Evolutionary conservation across 176 grass and related monocot species (phyloP).

Genomic region (Poa annua): DNA sequence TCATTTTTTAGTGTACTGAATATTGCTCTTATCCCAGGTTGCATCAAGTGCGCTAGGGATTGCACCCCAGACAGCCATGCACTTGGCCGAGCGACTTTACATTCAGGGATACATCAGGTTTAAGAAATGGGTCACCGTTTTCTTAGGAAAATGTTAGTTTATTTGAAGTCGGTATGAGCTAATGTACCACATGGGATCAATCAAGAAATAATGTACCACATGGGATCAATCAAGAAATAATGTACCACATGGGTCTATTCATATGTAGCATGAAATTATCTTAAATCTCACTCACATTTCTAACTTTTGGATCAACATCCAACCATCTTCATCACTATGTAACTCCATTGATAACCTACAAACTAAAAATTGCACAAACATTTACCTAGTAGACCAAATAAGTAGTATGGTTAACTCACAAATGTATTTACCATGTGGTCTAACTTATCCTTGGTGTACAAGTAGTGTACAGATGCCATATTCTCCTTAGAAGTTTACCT

Average conservation of each 20-base stretch:
- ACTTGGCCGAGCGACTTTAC: conserved; percentile 88
- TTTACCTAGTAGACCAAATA: neutral
- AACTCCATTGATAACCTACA: neutral
- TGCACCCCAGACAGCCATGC: conserved; percentile 90
- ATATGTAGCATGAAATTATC: neutral
- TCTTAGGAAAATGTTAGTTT: conserved; percentile 29
- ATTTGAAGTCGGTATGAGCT: conserved; percentile 27
- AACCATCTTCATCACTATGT: neutral
- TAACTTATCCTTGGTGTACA: conserved; percentile 22
- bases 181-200: neutral
- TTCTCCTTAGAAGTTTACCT: conserved; percentile 27
- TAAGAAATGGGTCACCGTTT: conserved; percentile 30
- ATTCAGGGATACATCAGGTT: conserved; percentile 98
- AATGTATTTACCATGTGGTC: neutral
- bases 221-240: too few relatives aligned
- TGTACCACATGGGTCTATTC: neutral
- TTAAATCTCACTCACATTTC: neutral
- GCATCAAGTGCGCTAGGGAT: conserved; percentile 92
- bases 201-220: neutral
- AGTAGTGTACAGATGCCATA: neutral
- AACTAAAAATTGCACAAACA: neutral
- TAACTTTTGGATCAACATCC: neutral
- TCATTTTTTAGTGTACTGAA: conserved; percentile 33
- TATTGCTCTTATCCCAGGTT: conserved; percentile 59
- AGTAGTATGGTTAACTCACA: neutral